Evolutionary conservation across 2,329 filamentous ascomycete genomes (phyloP), one percentile per base, ranked within the genome.

Genomic region (Leptodontidium sp.): DNA sequence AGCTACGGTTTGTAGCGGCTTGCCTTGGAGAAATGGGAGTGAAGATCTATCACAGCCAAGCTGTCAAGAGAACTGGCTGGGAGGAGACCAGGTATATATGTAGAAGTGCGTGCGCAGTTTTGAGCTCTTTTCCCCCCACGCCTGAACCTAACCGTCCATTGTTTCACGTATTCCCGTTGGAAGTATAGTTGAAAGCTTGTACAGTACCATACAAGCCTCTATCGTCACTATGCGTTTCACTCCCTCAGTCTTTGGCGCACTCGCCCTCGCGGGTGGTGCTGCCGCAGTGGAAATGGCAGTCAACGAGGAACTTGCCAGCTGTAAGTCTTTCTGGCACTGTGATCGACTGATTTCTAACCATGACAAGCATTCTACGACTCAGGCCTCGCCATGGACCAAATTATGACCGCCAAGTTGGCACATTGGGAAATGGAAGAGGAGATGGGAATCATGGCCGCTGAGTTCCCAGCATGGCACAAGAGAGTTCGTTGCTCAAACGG

Each of bases 401-500:
- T 63, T 8, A 63, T 63, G 61, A 63, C 24, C n/a, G 61, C 61
- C 61, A 63, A 63, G 47, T 52, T 63, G 47, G 61, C 55, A 47
- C 58, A 62, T 38, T 65, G 40, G 59, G 57, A 63, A 43, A 47
- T 65, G 38, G 63, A 65, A 57, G 61, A 63, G 29, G 26, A 63
- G 29, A 63, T 63, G 61, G 61, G 61, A 7, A 49, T 63, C 32
- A 63, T 63, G 61, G 45, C 61, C 8, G 26, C 43, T 14, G 26
- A 21, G 17, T 63, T 63, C 45, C 67, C 50, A 50, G 59, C 58
- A 50, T 62, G 45, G 62, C 35, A 38, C 43, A 40, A 69, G 38
- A 61, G 49, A 57, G 61, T 70, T 55, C 61, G 58, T 24, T 70
- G 66, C 65, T 62, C 68, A 32, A 65, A 65, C 24, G 68, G 68